Base-by-base conservation (phyloP, 2,329 filamentous ascomycete species). In the Aspergillus clavatus region DNA sequence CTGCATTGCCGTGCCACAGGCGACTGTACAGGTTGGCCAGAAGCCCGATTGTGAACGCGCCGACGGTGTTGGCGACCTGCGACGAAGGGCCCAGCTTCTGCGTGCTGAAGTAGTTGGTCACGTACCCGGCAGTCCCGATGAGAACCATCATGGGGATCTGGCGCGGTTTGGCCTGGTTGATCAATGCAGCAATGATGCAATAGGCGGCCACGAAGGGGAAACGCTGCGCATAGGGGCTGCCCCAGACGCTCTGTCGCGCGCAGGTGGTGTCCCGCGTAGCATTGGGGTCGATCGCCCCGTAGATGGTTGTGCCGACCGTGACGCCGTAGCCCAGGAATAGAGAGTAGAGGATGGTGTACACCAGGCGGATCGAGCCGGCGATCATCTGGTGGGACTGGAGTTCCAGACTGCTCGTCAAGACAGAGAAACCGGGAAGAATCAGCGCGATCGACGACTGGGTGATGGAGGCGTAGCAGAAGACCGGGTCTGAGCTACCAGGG, bases 81-180 rank as follows among this genome's bases (percentile, higher is more conserved):
- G 87, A 87, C 31, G 31, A 35, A 43, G 74, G 77, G 18, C 75
- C 70, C 63, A 90, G 87, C 52, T 77, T 80, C 27, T 76, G 71
- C 16, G 79, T 79, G 7, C 78, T 57, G 37, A 62, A 61, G 42
- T 62, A 61, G 12, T 61, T 62, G 10, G 57, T 43, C 3, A 59
- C 43, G 61, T 86, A 91, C 10, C 87, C 87, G 1, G 79, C 78
- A 27, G 88, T 72, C 0, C 86, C 80, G 59, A 93, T 87, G 48
- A 80, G 36, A 1, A 86, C 68, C 81, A 89, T 90, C 42, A 86
- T 76, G 0, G 86, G 86, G 27, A 83, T 78, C 61, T 90, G 86
- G 57, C 80, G 83, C 75, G 78, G 84, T 66, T 88, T 87, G 46
- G 85, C 85, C 56, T 90, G 86, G 65, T 90, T 89, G 65, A 89